These are phyloP conservation scores for Ajuga reptans DNA, from an alignment of 305 asterid species.

Conservation along the genomic window DNA sequence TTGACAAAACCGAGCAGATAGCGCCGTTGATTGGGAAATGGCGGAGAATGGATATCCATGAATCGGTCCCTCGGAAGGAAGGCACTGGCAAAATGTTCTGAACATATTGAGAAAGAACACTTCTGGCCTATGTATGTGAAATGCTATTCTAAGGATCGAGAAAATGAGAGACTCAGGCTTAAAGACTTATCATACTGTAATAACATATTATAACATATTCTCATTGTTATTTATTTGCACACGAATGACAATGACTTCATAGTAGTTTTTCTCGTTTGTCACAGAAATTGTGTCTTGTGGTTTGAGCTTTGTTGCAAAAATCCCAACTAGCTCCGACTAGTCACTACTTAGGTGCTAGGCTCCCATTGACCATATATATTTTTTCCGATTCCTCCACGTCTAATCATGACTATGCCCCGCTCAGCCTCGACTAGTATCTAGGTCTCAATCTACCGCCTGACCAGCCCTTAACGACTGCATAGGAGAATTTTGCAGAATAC, in stretches of 20 bases:
- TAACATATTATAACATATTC: not conserved
- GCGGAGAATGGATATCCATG: conserved; percentile 65
- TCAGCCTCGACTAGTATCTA: too few species aligned
- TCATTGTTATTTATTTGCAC: not conserved
- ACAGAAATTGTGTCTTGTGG: not conserved
- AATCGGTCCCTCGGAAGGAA: conserved; percentile 49
- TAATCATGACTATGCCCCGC: too few species aligned
- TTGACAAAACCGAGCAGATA: conserved; percentile 66
- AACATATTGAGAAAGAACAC: not conserved
- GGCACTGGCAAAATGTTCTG: conserved; percentile 85
- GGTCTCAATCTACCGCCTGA: too few species aligned
- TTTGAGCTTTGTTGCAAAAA: too few species aligned
- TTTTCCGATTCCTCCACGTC: too few species aligned
- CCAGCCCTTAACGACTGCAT: too few species aligned
- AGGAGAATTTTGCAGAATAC: too few species aligned
- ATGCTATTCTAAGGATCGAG: not conserved
- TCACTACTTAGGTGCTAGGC: too few species aligned
- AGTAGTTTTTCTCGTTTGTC: not conserved
- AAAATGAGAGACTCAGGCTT: not conserved
- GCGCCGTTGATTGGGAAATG: conserved; percentile 52
- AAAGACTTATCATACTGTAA: too few species aligned
- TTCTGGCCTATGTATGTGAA: not conserved
- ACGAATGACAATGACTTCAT: too few species aligned
- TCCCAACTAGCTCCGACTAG: too few species aligned
- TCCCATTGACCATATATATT: too few species aligned